phyloP scores from a whole-genome alignment of 2,329 filamentous ascomycete species.

The Ceratocystis huliohia region DNA sequence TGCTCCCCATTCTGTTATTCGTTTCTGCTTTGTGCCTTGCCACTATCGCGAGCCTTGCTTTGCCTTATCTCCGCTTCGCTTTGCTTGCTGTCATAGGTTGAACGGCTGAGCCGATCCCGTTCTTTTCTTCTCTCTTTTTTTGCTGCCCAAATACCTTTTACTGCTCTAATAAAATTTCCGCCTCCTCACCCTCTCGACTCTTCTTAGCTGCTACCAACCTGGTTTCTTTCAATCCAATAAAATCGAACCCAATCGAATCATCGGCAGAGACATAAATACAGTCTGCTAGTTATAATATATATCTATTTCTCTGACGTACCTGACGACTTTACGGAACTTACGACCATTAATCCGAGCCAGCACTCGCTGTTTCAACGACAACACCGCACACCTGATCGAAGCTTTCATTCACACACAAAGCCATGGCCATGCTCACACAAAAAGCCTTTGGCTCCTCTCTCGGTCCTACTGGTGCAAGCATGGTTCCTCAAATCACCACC shows the following conservation, averaged over 20 bases:
- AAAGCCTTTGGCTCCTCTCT: constrained; percentile 54
- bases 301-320: not conserved
- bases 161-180: not conserved
- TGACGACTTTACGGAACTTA: not conserved
- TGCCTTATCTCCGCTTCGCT: no score
- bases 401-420: not conserved
- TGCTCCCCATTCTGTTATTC: not conserved
- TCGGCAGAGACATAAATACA: no score
- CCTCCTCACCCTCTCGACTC: not conserved
- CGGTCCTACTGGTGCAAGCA: constrained; percentile 37
- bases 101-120: constrained; percentile 18
- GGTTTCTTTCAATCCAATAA: no score
- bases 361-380: not conserved
- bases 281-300: not conserved
- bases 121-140: constrained; percentile 10
- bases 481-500: constrained; percentile 37
- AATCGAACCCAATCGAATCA: no score
- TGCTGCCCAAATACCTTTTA: not conserved
- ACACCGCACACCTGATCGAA: not conserved
- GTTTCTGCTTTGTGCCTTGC: not conserved
- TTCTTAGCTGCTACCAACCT: not conserved
- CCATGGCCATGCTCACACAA: constrained; percentile 68
- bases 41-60: constrained; percentile 7
- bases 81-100: constrained; percentile 2
- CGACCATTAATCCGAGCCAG: not conserved